A percentile compares a stretch with the other conserved stretches of the same genome.
Conservation (phyloP, 2,329 filamentous ascomycete genomes). For the Dactylella cylindrospora region DNA sequence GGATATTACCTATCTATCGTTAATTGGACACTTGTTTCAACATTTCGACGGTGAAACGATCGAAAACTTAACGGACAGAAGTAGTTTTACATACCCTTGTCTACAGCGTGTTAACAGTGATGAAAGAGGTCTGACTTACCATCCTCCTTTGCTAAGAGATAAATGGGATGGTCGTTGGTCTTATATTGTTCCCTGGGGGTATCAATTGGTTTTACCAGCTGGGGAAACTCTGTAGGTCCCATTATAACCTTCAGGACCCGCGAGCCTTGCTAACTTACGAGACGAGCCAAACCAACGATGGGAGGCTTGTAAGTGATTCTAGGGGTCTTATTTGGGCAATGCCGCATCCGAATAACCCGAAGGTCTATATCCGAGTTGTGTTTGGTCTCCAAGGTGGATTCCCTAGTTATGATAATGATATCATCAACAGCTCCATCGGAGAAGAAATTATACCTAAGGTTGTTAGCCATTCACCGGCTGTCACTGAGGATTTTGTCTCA, state of each 20-base stretch:
- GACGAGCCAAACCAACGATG: background rate
- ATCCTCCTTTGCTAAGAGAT: background rate
- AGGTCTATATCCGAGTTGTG: conserved; percentile 3
- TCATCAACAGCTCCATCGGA: no score
- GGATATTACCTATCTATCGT: conserved; percentile 3
- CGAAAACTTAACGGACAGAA: background rate
- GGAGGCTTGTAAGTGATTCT: background rate
- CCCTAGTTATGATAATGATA: background rate
- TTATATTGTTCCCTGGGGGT: conserved; percentile 13
- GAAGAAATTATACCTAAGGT: no score
- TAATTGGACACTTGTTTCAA: conserved; percentile 11
- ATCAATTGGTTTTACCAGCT: conserved; percentile 1
- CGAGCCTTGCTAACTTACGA: no score
- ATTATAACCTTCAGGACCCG: no score
- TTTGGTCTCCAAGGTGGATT: background rate
- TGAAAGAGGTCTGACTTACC: background rate
- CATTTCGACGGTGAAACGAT: background rate
- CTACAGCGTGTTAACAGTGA: background rate
- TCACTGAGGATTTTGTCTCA: no score
- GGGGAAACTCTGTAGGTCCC: background rate
- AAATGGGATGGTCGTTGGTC: conserved; percentile 2
- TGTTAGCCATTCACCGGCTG: no score
- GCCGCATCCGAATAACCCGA: background rate
- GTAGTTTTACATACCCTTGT: no score
- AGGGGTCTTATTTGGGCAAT: conserved; percentile 7